Base-by-base conservation (phyloP, 345 rosid genomes). In the Linum trigynum region DNA sequence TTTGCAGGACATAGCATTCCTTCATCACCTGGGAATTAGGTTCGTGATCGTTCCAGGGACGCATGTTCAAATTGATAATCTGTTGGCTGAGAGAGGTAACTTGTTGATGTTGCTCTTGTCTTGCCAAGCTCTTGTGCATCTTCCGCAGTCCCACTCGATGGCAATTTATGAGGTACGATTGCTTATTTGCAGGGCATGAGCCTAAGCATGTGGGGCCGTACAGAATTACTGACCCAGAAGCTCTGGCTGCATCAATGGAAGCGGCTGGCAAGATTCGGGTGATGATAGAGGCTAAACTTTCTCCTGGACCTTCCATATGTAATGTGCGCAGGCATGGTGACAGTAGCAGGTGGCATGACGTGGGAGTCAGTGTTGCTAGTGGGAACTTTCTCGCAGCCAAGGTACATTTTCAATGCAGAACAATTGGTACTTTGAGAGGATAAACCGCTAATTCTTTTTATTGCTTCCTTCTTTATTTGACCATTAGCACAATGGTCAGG, bases 371-470 rank as follows among this genome's bases (percentile, higher is more conserved):
- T 45, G 98, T 92, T 10, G 97, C 91, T 61, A 90, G 94, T 76
- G 98, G 97, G 39, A 92, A 92, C 80, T 92, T 92, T 76, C 95
- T 92, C 69, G 98, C 97, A 17, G 96, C 98, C 55, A 92, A 92
- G 83, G 98, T 92, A 72, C 67, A 62, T 14, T 48, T 38, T 50
- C 9, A 32, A 42, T 6, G 16, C 14, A 53, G 38, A 15, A 7
- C 17, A 15, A 17, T 50, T 40, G 8, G 36, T 58, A 48, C 23
- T 55, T 8, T 60, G 14, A 38, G 55, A 23, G 32, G 32, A 23
- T 23, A 23, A 23, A 23, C 32, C 32, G 32, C 32, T 23, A 23
- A 23, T 23, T 23, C 32, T 23, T 23, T 23, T 0, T 23, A 23
- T 23, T 23, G 32, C 32, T 23, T 23, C 32, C 32, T 23, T 23